phyloP scores from a whole-genome alignment of 2,329 filamentous ascomycete species.

The Fusarium pseudograminearum region DNA sequence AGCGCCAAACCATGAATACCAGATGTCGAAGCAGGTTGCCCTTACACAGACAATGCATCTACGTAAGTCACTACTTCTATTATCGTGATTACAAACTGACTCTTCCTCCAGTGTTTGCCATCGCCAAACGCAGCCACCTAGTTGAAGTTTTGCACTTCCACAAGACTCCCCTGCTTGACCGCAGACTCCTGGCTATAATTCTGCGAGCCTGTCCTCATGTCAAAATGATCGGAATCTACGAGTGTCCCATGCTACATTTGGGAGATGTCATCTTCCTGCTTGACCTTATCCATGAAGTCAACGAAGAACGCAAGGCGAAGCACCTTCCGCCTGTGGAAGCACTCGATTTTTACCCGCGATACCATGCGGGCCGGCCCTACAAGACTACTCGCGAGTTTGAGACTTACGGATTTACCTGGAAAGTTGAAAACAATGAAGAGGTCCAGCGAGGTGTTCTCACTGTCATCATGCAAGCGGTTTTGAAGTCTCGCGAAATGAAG shows the following conservation, averaged over 20 bases:
- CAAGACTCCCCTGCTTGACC: conserved; percentile 50
- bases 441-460: conserved; percentile 52
- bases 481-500: conserved; percentile 50
- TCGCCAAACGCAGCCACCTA: conserved; percentile 31
- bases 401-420: conserved; percentile 52
- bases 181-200: conserved; percentile 52
- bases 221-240: conserved; percentile 53
- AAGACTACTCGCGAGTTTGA: background rate
- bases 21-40: conserved; percentile 27
- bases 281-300: conserved; percentile 54
- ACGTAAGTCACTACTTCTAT: conserved; percentile 39
- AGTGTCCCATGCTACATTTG: conserved; percentile 54
- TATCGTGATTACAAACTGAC: conserved; percentile 16
- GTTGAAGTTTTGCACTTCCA: conserved; percentile 50
- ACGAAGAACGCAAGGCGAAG: conserved; percentile 37
- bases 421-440: conserved; percentile 37
- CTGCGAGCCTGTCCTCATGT: conserved; percentile 50
- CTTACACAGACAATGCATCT: conserved; percentile 16
- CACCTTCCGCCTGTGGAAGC: conserved; percentile 34
- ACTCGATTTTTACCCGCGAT: conserved; percentile 54
- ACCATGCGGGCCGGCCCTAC: conserved; percentile 47
- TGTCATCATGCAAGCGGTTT: conserved; percentile 52
- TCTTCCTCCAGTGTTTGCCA: conserved; percentile 40
- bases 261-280: conserved; percentile 52
- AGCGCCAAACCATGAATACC: background rate